Percentiles rank a stretch among this genome's conserved stretches.
Evolutionary conservation across 345 rosid species (phyloP).

Genomic region (Geranium rotundifolium): DNA sequence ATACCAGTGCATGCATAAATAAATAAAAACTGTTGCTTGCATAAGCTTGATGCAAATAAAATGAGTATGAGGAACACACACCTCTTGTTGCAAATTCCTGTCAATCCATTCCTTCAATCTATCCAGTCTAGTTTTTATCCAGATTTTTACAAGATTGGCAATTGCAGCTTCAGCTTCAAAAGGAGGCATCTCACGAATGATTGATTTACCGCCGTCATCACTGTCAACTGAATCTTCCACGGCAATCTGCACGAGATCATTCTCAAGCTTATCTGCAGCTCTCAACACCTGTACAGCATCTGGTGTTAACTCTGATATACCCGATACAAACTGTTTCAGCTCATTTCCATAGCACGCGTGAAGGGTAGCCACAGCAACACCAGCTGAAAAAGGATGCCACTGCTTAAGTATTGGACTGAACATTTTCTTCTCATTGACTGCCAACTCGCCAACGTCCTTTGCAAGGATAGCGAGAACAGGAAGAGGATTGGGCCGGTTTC

Average conservation of each 20-base stretch:
- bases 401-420: constrained; percentile 88
- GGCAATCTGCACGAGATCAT: constrained; percentile 96
- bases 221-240: constrained; percentile 97
- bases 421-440: constrained; percentile 59
- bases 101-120: constrained; percentile 86
- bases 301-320: constrained; percentile 72
- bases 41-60: background rate
- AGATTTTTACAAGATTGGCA: constrained; percentile 73
- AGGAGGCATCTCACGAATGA: constrained; percentile 98
- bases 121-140: constrained; percentile 74
- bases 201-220: constrained; percentile 97
- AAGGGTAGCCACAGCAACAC: constrained; percentile 95
- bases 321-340: constrained; percentile 71
- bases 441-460: constrained; percentile 88
- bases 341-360: constrained; percentile 94
- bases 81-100: constrained; percentile 91
- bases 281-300: constrained; percentile 84
- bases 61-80: constrained; percentile 12
- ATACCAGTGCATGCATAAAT: too few relatives aligned
- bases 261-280: constrained; percentile 91
- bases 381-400: constrained; percentile 98
- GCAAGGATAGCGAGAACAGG: constrained; percentile 94
- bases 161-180: constrained; percentile 84
- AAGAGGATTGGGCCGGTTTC: constrained; percentile 63
- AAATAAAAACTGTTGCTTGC: too few relatives aligned